Conservation (phyloP, 371 early-diverging fungal genomes). For the Mucor mucedo region DNA sequence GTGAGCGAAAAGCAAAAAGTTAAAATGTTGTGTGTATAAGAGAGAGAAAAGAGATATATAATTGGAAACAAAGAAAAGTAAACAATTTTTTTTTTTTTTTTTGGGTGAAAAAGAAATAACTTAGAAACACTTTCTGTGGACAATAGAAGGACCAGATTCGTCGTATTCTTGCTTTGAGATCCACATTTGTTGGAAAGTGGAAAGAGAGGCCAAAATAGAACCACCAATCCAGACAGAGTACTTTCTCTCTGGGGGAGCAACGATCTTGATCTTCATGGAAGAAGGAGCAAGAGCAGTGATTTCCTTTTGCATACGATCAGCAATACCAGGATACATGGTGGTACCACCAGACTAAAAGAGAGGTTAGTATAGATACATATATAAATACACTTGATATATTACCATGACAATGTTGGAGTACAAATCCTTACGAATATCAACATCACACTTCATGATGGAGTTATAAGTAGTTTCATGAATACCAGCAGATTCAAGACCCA, state of each 20-base stretch:
- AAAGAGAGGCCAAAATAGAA: conserved; percentile 99
- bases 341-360: conserved; percentile 71
- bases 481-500: conserved; percentile 92
- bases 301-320: conserved; percentile 98
- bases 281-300: conserved; percentile 97
- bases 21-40: neutral
- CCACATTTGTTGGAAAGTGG: conserved; percentile 99
- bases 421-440: conserved; percentile 97
- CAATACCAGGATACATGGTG: conserved; percentile 96
- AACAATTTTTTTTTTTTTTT: neutral
- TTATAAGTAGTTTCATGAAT: conserved; percentile 96
- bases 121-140: conserved; percentile 99
- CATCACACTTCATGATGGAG: conserved; percentile 98
- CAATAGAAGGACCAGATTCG: conserved; percentile 97
- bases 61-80: conserved; percentile 5
- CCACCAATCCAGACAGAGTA: conserved; percentile 99
- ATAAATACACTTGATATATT: conserved; percentile 12
- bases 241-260: conserved; percentile 99
- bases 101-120: neutral
- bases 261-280: conserved; percentile 99
- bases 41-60: conserved; percentile 7
- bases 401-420: conserved; percentile 95
- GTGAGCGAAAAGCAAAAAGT: neutral
- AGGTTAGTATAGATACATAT: neutral
- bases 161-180: conserved; percentile 98